These are phyloP conservation scores for Hylodesmum podocarpum DNA, from an alignment of 306 rosid species.

Conservation along the genomic window DNA sequence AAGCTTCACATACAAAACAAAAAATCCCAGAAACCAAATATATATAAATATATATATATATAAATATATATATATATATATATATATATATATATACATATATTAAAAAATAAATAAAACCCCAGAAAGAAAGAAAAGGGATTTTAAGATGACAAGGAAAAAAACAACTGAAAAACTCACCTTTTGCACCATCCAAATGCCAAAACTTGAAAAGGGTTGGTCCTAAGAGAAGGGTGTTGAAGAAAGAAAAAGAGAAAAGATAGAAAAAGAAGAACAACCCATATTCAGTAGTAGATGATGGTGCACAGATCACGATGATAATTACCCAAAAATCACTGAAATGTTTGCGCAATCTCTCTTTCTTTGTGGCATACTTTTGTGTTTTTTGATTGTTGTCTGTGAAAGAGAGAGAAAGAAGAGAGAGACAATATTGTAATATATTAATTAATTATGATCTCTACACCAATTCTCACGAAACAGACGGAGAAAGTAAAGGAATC, in stretches of 20 bases:
- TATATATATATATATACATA: no score
- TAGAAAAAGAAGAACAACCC: not conserved
- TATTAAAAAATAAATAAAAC: not conserved
- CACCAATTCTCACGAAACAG: constrained; percentile 43
- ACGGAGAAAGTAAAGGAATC: constrained; percentile 35
- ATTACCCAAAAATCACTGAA: constrained; percentile 33
- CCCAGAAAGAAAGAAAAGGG: constrained; percentile 19
- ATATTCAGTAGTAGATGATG: constrained; percentile 25
- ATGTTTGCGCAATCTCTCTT: constrained; percentile 27
- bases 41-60: no score
- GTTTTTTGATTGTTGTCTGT: constrained; percentile 3
- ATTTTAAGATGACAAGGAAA: constrained; percentile 7
- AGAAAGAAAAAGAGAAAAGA: not conserved
- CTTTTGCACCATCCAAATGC: constrained; percentile 13
- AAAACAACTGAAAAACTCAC: constrained; percentile 32
- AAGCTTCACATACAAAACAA: not conserved
- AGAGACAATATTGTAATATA: not conserved
- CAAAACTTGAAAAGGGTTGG: constrained; percentile 7
- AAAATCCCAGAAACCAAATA: not conserved
- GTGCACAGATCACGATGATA: constrained; percentile 49
- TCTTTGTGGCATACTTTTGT: not conserved
- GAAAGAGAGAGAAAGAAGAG: not conserved
- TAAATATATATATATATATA: no score
- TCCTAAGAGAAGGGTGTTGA: constrained; percentile 3
- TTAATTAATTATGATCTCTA: not conserved